These are phyloP conservation scores for Lotmaria passim DNA, from an alignment of 208 protist species.

Conservation along the genomic window DNA sequence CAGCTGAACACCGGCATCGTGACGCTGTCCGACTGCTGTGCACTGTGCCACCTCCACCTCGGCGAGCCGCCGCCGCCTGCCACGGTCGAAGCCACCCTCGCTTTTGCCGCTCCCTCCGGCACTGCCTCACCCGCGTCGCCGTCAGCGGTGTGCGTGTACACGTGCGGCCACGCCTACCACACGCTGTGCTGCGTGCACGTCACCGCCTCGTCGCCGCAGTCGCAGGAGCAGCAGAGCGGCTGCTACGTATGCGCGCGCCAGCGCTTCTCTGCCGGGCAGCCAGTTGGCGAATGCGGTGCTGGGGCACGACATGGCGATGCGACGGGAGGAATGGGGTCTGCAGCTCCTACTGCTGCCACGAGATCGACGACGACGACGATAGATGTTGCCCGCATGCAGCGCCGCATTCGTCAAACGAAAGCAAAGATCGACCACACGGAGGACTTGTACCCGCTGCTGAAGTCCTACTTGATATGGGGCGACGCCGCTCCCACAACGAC, in stretches of 20 bases:
- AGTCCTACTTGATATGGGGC: constrained; percentile 29
- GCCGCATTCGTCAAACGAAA: constrained; percentile 38
- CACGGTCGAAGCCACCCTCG: not conserved
- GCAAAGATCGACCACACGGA: constrained; percentile 30
- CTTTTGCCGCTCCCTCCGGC: not conserved
- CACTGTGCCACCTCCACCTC: constrained; percentile 53
- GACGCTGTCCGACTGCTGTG: constrained; percentile 60
- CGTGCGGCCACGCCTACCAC: constrained; percentile 83
- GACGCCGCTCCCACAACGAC: constrained; percentile 5
- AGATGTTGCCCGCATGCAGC: constrained; percentile 33
- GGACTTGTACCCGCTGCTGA: constrained; percentile 40
- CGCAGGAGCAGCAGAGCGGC: constrained; percentile 7
- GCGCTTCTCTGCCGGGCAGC: constrained; percentile 10
- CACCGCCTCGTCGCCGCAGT: not conserved
- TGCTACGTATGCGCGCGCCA: constrained; percentile 21
- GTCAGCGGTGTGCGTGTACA: constrained; percentile 60
- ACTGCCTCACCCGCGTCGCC: constrained; percentile 15
- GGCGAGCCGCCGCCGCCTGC: constrained; percentile 12
- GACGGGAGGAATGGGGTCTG: constrained; percentile 1
- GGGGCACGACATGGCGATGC: not conserved
- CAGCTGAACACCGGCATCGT: constrained; percentile 56
- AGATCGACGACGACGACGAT: no score
- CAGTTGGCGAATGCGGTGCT: not conserved
- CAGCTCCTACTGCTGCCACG: not conserved
- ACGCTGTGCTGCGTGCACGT: constrained; percentile 42